phyloP scores from a whole-genome alignment of 441 rosid species.

The Rhodomyrtus psidioides region DNA sequence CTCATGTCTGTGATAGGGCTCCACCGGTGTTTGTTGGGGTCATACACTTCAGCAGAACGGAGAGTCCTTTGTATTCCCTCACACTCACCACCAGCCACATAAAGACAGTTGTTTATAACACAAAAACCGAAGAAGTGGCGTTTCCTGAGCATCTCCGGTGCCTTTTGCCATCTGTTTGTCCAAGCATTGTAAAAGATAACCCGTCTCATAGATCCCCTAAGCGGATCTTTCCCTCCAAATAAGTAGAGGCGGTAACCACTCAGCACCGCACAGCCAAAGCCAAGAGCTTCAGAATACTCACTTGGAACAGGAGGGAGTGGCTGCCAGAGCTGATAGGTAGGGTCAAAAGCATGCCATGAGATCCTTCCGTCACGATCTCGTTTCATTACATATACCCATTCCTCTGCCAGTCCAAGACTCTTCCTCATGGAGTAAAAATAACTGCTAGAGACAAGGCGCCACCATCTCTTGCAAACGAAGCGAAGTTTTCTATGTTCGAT shows the following conservation, averaged over 20 bases:
- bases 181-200: conserved; percentile 80
- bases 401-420: conserved; percentile 71
- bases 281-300: conserved; percentile 81
- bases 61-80: conserved; percentile 85
- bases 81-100: conserved; percentile 92
- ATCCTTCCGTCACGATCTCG: conserved; percentile 84
- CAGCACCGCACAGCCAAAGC: conserved; percentile 90
- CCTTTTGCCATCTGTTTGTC: conserved; percentile 89
- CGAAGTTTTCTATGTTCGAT: conserved; percentile 77
- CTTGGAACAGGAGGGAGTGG: conserved; percentile 92
- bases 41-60: conserved; percentile 87
- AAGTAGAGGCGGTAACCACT: conserved; percentile 80
- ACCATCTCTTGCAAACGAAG: conserved; percentile 85
- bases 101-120: conserved; percentile 79
- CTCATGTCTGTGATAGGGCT: conserved; percentile 85
- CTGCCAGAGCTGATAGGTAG: conserved; percentile 68
- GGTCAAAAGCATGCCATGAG: conserved; percentile 89
- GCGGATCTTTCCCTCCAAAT: conserved; percentile 88
- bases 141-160: conserved; percentile 86
- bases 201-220: conserved; percentile 76
- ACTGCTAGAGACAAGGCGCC: conserved; percentile 57
- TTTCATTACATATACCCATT: conserved; percentile 90
- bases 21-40: conserved; percentile 78
- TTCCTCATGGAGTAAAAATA: conserved; percentile 69
- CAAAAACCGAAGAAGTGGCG: conserved; percentile 86